Percentiles rank a stretch among this genome's conserved stretches.
Conservation (phyloP, 2,329 filamentous ascomycete species). For the Acephala macrosclerotiorum region DNA sequence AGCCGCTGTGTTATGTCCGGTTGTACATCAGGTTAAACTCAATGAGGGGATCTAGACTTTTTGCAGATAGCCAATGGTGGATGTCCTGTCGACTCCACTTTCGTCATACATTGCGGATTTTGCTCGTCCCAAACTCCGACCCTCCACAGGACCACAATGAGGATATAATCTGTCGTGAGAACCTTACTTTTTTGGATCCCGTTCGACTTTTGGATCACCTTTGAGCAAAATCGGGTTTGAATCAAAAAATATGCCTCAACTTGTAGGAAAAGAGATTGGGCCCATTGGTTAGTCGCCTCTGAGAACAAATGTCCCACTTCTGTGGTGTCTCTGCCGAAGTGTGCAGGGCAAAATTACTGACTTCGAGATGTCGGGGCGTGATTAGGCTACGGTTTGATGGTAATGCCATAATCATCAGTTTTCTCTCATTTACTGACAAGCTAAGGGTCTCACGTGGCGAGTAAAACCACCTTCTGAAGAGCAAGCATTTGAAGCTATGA, state of each 20-base stretch:
- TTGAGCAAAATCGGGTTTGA: neutral
- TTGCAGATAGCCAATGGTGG: too few relatives aligned
- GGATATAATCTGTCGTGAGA: neutral
- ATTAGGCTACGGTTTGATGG: conserved; percentile 40
- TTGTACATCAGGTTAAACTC: neutral
- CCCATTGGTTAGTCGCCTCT: conserved; percentile 18
- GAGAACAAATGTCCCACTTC: neutral
- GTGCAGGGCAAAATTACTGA: neutral
- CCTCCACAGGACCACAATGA: neutral
- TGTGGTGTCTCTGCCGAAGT: neutral
- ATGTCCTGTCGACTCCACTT: too few relatives aligned
- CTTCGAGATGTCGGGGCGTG: neutral
- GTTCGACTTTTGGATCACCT: neutral
- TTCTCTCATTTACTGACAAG: neutral
- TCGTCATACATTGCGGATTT: neutral
- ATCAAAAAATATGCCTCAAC: conserved; percentile 34
- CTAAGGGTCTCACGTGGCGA: conserved; percentile 45
- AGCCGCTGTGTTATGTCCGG: neutral
- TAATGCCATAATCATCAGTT: neutral
- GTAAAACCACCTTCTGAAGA: conserved; percentile 49
- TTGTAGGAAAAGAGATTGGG: conserved; percentile 40
- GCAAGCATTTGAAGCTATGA: conserved; percentile 61
- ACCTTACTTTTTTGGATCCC: neutral
- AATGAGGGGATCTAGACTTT: neutral
- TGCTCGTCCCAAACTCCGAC: neutral